phyloP scores from a whole-genome alignment of 345 rosid genomes.

The Hevea brasiliensis region DNA sequence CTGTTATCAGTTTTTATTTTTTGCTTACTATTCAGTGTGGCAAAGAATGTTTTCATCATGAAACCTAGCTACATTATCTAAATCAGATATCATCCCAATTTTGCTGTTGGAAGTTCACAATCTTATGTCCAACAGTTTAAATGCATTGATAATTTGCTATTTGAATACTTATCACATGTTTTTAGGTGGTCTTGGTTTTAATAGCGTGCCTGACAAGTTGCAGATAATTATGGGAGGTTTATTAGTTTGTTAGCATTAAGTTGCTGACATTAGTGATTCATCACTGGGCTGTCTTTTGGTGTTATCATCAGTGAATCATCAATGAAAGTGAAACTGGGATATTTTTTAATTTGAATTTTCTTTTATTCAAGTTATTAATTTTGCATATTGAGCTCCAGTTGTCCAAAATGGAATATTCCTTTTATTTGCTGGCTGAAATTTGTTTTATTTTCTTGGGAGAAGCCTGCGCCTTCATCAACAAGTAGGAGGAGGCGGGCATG shows the following conservation, averaged over 20 bases:
- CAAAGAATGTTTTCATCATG: background rate
- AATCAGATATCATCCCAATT: background rate
- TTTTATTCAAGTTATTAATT: background rate
- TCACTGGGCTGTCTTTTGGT: no score
- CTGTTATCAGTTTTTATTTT: background rate
- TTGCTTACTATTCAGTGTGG: background rate
- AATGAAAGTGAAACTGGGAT: background rate
- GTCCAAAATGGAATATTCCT: background rate
- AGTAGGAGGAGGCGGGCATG: slow-evolving; percentile 61
- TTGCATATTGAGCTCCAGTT: background rate
- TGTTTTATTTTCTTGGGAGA: slow-evolving; percentile 16
- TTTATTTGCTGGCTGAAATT: background rate
- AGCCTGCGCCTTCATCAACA: slow-evolving; percentile 56
- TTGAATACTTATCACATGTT: background rate
- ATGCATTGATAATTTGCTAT: background rate
- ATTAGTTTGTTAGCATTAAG: no score
- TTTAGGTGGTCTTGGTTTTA: background rate
- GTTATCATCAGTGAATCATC: background rate
- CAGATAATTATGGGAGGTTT: background rate
- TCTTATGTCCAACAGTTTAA: background rate
- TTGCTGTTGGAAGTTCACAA: slow-evolving; percentile 2
- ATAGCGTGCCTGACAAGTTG: background rate
- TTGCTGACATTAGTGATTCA: no score
- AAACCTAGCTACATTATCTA: background rate
- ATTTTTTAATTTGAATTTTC: background rate